Evolutionary conservation across 257 asterid species (phyloP).

Genomic region (Coffea eugenioides): DNA sequence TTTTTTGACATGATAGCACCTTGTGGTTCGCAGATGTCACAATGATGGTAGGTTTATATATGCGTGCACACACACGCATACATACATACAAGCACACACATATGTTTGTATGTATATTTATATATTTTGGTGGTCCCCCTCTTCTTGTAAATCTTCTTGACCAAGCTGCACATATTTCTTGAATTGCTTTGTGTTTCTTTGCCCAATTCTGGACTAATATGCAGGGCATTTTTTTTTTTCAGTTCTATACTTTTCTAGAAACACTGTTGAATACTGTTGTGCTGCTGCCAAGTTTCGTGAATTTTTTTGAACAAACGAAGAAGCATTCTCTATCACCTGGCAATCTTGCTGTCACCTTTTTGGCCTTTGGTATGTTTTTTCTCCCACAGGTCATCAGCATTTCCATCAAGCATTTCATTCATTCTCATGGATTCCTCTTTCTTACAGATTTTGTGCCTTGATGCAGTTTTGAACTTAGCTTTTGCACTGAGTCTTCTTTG

Average conservation of each 20-base stretch:
- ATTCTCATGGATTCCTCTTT: constrained; percentile 53
- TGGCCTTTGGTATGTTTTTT: constrained; percentile 69
- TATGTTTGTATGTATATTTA: too few species aligned
- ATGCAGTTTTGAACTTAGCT: constrained; percentile 92
- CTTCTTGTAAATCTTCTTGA: background rate
- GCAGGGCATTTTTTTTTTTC: constrained; percentile 12
- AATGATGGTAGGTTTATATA: background rate
- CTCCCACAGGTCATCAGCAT: constrained; percentile 11
- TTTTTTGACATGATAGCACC: background rate
- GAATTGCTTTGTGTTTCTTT: constrained; percentile 4
- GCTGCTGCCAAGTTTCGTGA: constrained; percentile 76
- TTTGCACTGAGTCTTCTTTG: constrained; percentile 86
- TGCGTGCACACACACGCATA: too few species aligned
- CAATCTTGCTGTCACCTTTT: constrained; percentile 65
- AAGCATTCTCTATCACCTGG: constrained; percentile 63
- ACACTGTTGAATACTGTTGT: constrained; percentile 65
- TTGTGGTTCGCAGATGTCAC: background rate
- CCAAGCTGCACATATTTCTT: background rate
- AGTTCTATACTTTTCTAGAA: constrained; percentile 79
- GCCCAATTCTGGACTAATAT: constrained; percentile 18
- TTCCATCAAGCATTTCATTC: constrained; percentile 14
- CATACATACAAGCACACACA: too few species aligned
- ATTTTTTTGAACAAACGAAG: constrained; percentile 49
- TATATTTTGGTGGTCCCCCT: too few species aligned
- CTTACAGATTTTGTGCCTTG: constrained; percentile 72